These are phyloP conservation scores for Penicillium sp. DNA, from an alignment of 2,329 filamentous ascomycete genomes.

Conservation along the genomic window DNA sequence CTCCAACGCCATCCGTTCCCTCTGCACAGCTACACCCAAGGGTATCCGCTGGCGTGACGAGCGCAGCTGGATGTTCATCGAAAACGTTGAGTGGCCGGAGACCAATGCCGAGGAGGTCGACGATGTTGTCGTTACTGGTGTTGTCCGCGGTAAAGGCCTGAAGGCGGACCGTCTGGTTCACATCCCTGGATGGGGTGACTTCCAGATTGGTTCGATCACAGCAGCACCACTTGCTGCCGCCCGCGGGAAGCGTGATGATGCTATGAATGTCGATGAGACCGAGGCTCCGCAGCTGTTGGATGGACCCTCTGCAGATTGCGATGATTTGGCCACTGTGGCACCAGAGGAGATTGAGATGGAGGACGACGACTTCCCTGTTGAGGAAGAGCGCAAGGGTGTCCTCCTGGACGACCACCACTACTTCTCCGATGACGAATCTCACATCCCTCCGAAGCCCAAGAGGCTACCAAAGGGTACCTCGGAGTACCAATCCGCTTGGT, in stretches of 20 bases:
- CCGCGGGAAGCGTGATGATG: conserved; percentile 46
- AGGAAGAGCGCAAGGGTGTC: conserved; percentile 67
- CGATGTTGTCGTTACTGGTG: conserved; percentile 69
- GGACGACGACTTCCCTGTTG: conserved; percentile 51
- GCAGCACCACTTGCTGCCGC: conserved; percentile 59
- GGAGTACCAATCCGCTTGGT: conserved; percentile 90
- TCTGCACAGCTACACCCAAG: conserved; percentile 87
- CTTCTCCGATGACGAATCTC: conserved; percentile 75
- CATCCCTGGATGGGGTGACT: conserved; percentile 86
- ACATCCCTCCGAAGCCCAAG: conserved; percentile 56
- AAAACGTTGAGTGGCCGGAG: conserved; percentile 65
- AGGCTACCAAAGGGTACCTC: conserved; percentile 84
- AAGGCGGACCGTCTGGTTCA: conserved; percentile 87
- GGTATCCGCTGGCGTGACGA: conserved; percentile 93
- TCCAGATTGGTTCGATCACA: conserved; percentile 81
- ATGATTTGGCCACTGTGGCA: conserved; percentile 72
- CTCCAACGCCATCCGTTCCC: conserved; percentile 75
- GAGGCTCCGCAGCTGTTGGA: conserved; percentile 50
- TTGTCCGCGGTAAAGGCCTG: conserved; percentile 73
- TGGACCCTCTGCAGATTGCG: conserved; percentile 65
- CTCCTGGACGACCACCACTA: conserved; percentile 95
- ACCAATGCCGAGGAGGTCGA: conserved; percentile 38
- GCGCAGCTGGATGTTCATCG: conserved; percentile 87
- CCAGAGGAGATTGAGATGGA: conserved; percentile 77
- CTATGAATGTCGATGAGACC: conserved; percentile 61